phyloP scores from a whole-genome alignment of 768 basidiomycete species.

The Punctularia strigosozonata region DNA sequence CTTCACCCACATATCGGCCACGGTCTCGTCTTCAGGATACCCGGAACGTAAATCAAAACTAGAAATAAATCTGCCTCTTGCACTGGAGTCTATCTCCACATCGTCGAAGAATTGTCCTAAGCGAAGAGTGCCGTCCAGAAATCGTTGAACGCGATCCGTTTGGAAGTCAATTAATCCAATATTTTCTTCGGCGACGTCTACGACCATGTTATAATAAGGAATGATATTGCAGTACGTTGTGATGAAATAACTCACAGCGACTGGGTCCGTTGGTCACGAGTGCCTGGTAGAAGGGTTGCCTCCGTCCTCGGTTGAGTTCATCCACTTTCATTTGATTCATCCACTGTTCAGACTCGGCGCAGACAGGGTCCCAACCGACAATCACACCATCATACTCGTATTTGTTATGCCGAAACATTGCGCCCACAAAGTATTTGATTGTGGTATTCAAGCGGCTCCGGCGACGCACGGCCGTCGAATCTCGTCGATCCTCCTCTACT shows the following conservation, averaged over 20 bases:
- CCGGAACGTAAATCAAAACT: no score
- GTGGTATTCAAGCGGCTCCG: not conserved
- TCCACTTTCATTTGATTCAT: slow-evolving; percentile 31
- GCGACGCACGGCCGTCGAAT: not conserved
- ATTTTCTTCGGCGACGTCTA: slow-evolving; percentile 27
- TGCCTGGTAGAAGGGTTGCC: slow-evolving; percentile 40
- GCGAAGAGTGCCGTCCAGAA: no score
- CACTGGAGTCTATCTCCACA: no score
- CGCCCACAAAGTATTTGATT: slow-evolving; percentile 14
- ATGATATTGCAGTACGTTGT: slow-evolving; percentile 4
- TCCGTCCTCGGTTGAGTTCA: slow-evolving; percentile 23
- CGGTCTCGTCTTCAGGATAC: no score
- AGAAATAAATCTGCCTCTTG: no score
- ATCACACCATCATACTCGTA: slow-evolving; percentile 13
- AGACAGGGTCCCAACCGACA: slow-evolving; percentile 19
- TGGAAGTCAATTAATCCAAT: no score
- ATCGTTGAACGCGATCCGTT: no score
- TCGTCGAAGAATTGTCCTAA: no score
- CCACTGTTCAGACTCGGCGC: slow-evolving; percentile 31
- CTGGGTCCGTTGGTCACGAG: slow-evolving; percentile 22
- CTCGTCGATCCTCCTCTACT: slow-evolving; percentile 4
- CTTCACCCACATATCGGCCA: no score
- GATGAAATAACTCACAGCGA: slow-evolving; percentile 22
- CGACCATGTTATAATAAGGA: not conserved
- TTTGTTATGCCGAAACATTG: slow-evolving; percentile 9